A percentile compares a stretch with the other conserved stretches of the same genome.
phyloP scores from a whole-genome alignment of 1,284 basidiomycete species.

The Boletus hoseneyae region DNA sequence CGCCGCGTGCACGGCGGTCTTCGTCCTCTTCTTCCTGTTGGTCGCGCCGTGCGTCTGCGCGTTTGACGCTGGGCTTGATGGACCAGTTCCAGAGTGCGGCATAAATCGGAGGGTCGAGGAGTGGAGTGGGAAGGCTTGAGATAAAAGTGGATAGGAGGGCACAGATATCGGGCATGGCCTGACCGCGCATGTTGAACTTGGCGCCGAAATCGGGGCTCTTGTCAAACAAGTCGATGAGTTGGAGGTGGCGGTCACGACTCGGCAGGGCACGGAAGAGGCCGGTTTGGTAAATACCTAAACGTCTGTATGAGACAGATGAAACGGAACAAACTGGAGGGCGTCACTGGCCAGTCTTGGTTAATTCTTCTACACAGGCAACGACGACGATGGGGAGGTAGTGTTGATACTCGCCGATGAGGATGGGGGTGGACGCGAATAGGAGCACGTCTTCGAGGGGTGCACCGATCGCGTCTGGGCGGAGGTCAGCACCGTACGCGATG shows the following conservation, averaged over 20 bases:
- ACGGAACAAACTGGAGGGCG: background rate
- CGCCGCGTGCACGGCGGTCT: slow-evolving; percentile 22
- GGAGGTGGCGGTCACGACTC: slow-evolving; percentile 36
- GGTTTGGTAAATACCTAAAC: slow-evolving; percentile 42
- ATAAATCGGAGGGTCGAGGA: slow-evolving; percentile 44
- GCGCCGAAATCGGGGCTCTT: slow-evolving; percentile 33
- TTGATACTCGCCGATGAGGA: slow-evolving; percentile 48
- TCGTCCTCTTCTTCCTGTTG: slow-evolving; percentile 26
- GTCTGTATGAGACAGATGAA: background rate
- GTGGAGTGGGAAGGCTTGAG: slow-evolving; percentile 50
- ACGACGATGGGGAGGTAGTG: slow-evolving; percentile 55
- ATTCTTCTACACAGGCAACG: slow-evolving; percentile 55
- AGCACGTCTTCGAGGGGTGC: slow-evolving; percentile 44
- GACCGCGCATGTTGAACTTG: slow-evolving; percentile 42
- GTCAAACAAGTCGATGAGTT: slow-evolving; percentile 36
- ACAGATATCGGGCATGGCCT: slow-evolving; percentile 56
- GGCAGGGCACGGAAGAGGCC: slow-evolving; percentile 45
- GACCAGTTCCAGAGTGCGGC: slow-evolving; percentile 52
- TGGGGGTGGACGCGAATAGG: slow-evolving; percentile 43
- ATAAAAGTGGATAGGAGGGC: slow-evolving; percentile 59
- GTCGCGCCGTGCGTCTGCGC: slow-evolving; percentile 32
- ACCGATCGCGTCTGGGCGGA: slow-evolving; percentile 45
- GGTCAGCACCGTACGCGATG: background rate
- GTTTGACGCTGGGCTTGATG: slow-evolving; percentile 40
- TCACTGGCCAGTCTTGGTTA: slow-evolving; percentile 51